Evolutionary conservation across 2,329 filamentous ascomycete species (phyloP), one percentile per base, ranked within the genome.

Genomic region (Grosmannia penicillata): DNA sequence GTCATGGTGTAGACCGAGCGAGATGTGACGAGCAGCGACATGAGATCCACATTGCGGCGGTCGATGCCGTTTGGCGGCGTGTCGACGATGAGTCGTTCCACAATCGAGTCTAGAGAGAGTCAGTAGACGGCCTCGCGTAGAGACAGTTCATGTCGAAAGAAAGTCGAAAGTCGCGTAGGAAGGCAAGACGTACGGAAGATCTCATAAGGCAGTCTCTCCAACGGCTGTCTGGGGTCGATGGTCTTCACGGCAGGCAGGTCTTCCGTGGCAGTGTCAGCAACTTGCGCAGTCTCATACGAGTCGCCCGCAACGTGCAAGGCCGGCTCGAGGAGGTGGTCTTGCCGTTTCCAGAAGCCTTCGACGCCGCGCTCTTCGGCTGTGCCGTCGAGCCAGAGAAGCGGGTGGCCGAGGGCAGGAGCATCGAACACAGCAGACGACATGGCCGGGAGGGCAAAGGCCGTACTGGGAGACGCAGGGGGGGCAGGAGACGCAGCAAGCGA

Each of bases 11-110:
- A 78, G 43, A 89, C 63, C 23, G 73, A 72, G 52, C 72, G 75
- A n/a, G 81, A 89, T n/a, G 80, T 75, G 45, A 85, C 60, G 27
- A 89, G 66, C 45, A 85, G 70, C 15, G 81, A 74, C 62, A 86
- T 78, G 42, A 89, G 64, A 53, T 89, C 82, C 41, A 79, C 70
- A 53, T 89, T 89, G 46, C 83, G 78, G 28, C 78, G 74, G 21
- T 79, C 75, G 49, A 83, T 70, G 39, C 79, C 79, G 54, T 85
- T 82, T n/a, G 76, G 74, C 6, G 60, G 82, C 11, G 84, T 68
- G 55, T 89, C 82, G 41, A 82, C 61, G 23, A 80, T 76, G 38
- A 89, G 66, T 36, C 82, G 67, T 45, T 80, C 78, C 51, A 89
- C 81, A 45, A 89, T 84, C n/a, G 52, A 74, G 62, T 50, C 75